Evolutionary conservation across 371 early-diverging fungal genomes (phyloP), one percentile per base, ranked within the genome.

Genomic region (Mortierella sp.): DNA sequence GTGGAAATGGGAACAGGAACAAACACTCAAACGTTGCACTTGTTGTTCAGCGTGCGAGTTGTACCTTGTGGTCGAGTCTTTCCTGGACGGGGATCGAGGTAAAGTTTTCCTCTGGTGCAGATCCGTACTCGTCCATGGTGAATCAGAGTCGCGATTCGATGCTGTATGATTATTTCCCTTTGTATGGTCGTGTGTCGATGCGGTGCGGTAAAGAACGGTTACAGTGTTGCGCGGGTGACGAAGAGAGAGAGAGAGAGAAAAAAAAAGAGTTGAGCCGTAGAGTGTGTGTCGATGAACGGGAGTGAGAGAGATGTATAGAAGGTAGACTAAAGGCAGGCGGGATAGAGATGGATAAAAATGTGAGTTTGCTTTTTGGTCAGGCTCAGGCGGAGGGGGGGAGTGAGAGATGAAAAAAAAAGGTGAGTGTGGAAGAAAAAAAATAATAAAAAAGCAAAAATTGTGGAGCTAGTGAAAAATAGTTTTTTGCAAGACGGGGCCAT

Each of bases 1-100:
- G 66, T 66, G 69, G 37, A 65, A 75, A n/a, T 73, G 45, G 41
- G 61, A 55, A 24, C n/a, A 48, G 34, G 58, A 45, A 50, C 29
- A 40, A 13, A 74, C 37, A 34, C 64, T 24, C 14, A 55, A 26
- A n/a, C 40, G 16, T 26, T 43, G 52, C 22, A 16, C 34, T 39
- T 64, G 48, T 64, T 22, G 48, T 50, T 16, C 29, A 43, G 58
- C 65, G 34, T 16, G 10, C 14, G n/a, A 50, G 6, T 50, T 9
- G 19, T 61, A 93, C 95, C 91, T 94, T 95, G 85, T 95, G 94
- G 37, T 88, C 88, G 63, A 94, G 85, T 79, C 91, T 87, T 71
- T 94, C 94, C 55, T 79, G 74, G 43, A 94, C 87, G 43, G 95
- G 91, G 65, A 94, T 87, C 71, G 87, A 78, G 66, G 88, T 85